Percentiles rank a stretch among this genome's conserved stretches.
Evolutionary conservation across 73 alveolate genomes (phyloP).

Genomic region (Paramecium caudatum): DNA sequence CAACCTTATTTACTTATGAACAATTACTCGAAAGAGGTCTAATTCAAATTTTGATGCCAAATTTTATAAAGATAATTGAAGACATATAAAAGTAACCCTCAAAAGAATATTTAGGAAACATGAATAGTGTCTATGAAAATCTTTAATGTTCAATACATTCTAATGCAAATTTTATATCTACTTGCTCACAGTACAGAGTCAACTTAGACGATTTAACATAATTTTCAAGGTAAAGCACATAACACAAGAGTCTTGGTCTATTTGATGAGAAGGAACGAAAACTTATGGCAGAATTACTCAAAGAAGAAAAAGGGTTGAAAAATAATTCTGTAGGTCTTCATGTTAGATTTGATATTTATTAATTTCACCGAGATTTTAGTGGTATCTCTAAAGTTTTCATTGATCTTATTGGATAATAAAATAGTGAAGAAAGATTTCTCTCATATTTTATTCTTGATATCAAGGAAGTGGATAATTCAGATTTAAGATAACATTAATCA

Average conservation of each 20-base stretch:
- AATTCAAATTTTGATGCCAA: slow-evolving; percentile 43
- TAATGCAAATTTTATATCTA: background rate
- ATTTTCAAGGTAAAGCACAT: background rate
- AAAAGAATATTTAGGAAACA: too few relatives aligned
- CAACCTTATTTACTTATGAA: background rate
- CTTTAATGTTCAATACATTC: slow-evolving; percentile 7
- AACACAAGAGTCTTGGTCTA: background rate
- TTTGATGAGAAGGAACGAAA: slow-evolving; percentile 2
- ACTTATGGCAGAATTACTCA: background rate
- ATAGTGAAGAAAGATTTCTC: background rate
- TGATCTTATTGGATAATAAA: background rate
- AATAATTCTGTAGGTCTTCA: background rate
- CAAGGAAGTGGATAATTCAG: background rate
- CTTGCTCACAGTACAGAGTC: background rate
- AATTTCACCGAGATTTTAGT: background rate
- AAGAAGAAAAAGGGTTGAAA: background rate
- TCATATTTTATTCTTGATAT: background rate
- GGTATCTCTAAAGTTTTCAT: background rate
- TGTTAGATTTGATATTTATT: background rate
- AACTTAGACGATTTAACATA: background rate
- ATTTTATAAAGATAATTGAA: background rate
- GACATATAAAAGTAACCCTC: too few relatives aligned
- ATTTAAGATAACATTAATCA: background rate
- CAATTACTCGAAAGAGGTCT: background rate
- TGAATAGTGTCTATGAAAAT: slow-evolving; percentile 25